Percentiles rank a stretch among this genome's conserved stretches.
phyloP scores from a whole-genome alignment of 129 eudicot genomes.

The Flaveria linearis region DNA sequence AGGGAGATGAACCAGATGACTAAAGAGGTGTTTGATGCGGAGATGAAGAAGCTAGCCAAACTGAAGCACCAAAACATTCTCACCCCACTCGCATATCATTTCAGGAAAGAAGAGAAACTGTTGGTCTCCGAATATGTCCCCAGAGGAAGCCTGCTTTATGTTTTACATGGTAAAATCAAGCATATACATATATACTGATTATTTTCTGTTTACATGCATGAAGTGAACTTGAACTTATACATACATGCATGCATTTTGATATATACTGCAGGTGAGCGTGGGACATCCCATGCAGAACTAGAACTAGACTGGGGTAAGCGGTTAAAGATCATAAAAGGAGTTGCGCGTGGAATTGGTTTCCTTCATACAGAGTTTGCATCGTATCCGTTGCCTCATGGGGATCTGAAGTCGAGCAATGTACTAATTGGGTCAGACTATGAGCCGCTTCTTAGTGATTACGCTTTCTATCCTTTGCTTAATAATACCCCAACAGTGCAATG shows the following conservation, averaged over 20 bases:
- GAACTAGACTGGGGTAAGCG: conserved; percentile 71
- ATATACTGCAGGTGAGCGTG: conserved; percentile 63
- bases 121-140: conserved; percentile 70
- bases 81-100: conserved; percentile 82
- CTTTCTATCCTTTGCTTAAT: conserved; percentile 52
- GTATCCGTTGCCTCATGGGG: conserved; percentile 78
- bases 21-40: conserved; percentile 61
- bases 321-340: conserved; percentile 70
- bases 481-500: conserved; percentile 52
- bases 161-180: conserved; percentile 62
- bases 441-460: conserved; percentile 87
- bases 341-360: conserved; percentile 72
- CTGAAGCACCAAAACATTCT: conserved; percentile 64
- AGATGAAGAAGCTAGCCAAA: conserved; percentile 61
- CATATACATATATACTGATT: neutral
- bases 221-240: no score
- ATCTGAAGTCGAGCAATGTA: conserved; percentile 89
- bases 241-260: no score
- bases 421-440: conserved; percentile 56
- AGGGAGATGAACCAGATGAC: conserved; percentile 65
- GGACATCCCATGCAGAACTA: conserved; percentile 52
- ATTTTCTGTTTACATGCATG: no score
- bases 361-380: conserved; percentile 63
- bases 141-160: conserved; percentile 73
- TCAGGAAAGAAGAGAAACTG: conserved; percentile 82